These are phyloP conservation scores for Bipolaris gigantea DNA, from an alignment of 2,329 filamentous ascomycete genomes.

Conservation along the genomic window DNA sequence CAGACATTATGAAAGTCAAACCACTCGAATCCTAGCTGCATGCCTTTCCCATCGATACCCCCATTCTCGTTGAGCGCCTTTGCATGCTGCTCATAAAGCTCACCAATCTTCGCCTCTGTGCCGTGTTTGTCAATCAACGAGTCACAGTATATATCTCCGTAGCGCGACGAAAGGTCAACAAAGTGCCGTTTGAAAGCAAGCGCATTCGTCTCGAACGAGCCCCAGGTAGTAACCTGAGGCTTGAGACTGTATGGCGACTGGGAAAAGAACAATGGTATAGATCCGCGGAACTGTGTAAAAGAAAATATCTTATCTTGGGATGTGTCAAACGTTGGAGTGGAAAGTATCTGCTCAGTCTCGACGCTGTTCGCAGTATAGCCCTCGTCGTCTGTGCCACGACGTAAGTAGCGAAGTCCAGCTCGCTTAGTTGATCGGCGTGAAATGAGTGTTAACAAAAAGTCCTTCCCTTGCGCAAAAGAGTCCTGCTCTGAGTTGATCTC, in stretches of 20 bases:
- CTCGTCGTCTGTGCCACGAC: constrained; percentile 86
- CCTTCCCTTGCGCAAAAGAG: constrained; percentile 41
- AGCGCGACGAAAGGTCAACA: constrained; percentile 65
- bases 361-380: constrained; percentile 88
- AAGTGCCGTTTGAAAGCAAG: constrained; percentile 81
- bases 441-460: constrained; percentile 82
- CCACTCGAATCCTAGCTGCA: constrained; percentile 77
- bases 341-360: constrained; percentile 93
- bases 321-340: constrained; percentile 66
- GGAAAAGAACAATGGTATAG: constrained; percentile 92
- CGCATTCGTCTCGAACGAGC: constrained; percentile 77
- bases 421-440: constrained; percentile 86
- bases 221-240: constrained; percentile 78
- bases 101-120: constrained; percentile 76
- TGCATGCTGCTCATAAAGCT: constrained; percentile 72
- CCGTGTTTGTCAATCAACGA: constrained; percentile 89
- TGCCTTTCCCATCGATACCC: constrained; percentile 52
- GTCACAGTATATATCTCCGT: constrained; percentile 76
- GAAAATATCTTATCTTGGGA: constrained; percentile 68
- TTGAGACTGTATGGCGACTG: constrained; percentile 94
- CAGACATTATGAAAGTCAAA: constrained; percentile 95
- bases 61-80: constrained; percentile 64
- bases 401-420: constrained; percentile 85
- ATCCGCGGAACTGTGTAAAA: constrained; percentile 84
- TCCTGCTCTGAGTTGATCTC: constrained; percentile 36